A percentile compares a stretch with the other conserved stretches of the same genome.
Conservation (phyloP, 1,284 basidiomycete genomes). For the Cutaneotrichosporon cavernicola region DNA sequence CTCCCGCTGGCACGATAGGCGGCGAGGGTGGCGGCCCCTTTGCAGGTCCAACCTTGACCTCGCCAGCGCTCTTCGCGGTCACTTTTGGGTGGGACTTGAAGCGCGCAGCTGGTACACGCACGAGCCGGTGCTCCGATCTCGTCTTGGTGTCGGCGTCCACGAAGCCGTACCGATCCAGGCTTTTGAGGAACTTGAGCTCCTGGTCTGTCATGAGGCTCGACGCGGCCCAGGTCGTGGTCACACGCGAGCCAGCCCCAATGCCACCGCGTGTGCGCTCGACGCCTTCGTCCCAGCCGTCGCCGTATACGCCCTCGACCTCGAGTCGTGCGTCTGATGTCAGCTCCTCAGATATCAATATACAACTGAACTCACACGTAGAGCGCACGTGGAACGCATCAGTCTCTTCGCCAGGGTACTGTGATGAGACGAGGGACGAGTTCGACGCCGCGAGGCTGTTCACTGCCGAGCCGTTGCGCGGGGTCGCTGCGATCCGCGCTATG, state of each 20-base stretch:
- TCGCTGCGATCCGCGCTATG: conserved; percentile 16
- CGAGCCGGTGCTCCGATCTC: conserved; percentile 67
- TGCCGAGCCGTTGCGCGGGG: conserved; percentile 7
- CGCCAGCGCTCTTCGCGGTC: conserved; percentile 1
- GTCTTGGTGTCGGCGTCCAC: conserved; percentile 63
- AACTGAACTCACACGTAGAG: conserved; percentile 61
- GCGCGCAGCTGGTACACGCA: conserved; percentile 64
- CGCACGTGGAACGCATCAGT: conserved; percentile 81
- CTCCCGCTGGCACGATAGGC: conserved; percentile 1
- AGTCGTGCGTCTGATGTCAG: conserved; percentile 65
- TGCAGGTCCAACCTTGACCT: background rate
- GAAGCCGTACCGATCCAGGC: conserved; percentile 78
- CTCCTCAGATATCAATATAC: background rate
- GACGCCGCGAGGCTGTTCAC: conserved; percentile 11
- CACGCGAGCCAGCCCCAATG: conserved; percentile 47
- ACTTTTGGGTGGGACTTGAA: conserved; percentile 63
- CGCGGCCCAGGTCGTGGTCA: conserved; percentile 58
- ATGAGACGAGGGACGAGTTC: conserved; percentile 19
- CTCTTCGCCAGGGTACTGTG: conserved; percentile 62
- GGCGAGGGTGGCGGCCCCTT: conserved; percentile 19
- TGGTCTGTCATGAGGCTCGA: conserved; percentile 47
- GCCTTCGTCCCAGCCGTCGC: conserved; percentile 87
- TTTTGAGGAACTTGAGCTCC: conserved; percentile 68
- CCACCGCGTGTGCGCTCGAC: conserved; percentile 89
- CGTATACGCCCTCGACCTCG: conserved; percentile 77